A percentile compares a stretch with the other conserved stretches of the same genome.
Conservation (phyloP, 164 flowering plant genomes). For the Protea cynaroides region DNA sequence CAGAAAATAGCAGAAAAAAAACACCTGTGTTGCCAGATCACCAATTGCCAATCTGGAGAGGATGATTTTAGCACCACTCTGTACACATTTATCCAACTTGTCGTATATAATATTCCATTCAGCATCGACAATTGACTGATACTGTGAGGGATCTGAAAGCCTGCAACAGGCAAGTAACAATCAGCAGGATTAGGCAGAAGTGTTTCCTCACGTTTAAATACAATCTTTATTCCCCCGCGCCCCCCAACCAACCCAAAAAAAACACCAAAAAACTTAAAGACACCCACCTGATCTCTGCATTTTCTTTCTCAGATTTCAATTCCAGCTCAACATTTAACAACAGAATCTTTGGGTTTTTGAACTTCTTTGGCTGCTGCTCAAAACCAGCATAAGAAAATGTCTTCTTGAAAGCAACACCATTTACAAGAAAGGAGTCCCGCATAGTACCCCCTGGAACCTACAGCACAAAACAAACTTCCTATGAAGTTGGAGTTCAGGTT, state of each 20-base stretch:
- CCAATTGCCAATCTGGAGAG: conserved; percentile 96
- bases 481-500: not conserved
- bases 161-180: conserved; percentile 32
- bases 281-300: conserved; percentile 91
- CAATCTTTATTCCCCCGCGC: not conserved
- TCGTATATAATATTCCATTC: conserved; percentile 99
- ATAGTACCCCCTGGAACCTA: conserved; percentile 97
- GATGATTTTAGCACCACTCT: conserved; percentile 92
- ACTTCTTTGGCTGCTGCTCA: conserved; percentile 98
- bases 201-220: not conserved
- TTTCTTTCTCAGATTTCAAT: conserved; percentile 97
- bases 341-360: conserved; percentile 76
- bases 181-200: not conserved
- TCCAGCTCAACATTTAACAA: conserved; percentile 87
- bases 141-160: conserved; percentile 88
- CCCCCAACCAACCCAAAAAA: not conserved
- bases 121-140: conserved; percentile 99
- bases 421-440: conserved; percentile 94
- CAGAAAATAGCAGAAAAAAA: not conserved
- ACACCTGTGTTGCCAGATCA: conserved; percentile 95
- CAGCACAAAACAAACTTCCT: conserved; percentile 14
- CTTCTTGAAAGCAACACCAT: conserved; percentile 96
- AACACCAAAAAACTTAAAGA: not conserved
- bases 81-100: conserved; percentile 92
- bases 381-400: conserved; percentile 96